Conservation (phyloP, 192 early-diverging fungal species). For the Chytriomyces hyalinus region DNA sequence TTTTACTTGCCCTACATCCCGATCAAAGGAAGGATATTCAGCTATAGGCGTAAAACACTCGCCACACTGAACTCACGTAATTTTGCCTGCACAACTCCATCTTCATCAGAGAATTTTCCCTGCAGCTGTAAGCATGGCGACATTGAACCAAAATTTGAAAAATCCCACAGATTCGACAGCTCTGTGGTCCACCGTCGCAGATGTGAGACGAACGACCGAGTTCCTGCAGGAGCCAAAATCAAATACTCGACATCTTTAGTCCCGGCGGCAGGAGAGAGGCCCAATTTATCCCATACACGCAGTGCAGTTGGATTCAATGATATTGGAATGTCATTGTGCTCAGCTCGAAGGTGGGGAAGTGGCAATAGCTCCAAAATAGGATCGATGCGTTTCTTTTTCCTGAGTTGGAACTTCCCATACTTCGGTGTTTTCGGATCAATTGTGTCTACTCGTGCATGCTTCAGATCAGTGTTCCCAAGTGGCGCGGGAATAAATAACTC, state of each 20-base stretch:
- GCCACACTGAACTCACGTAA: not conserved
- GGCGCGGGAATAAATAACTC: not conserved
- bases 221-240: not conserved
- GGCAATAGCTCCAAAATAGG: conserved; percentile 15
- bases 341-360: conserved; percentile 6
- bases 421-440: conserved; percentile 13
- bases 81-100: not conserved
- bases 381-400: conserved; percentile 31
- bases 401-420: conserved; percentile 29
- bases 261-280: conserved; percentile 5
- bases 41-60: not conserved
- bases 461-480: not conserved
- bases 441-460: not conserved
- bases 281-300: conserved; percentile 26
- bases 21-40: not conserved
- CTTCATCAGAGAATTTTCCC: conserved; percentile 7
- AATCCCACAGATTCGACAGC: conserved; percentile 30
- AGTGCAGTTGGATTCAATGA: conserved; percentile 8
- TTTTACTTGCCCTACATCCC: not conserved
- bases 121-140: not conserved
- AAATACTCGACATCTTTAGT: conserved; percentile 25
- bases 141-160: conserved; percentile 15
- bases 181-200: conserved; percentile 20
- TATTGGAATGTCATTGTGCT: conserved; percentile 20
- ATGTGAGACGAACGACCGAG: not conserved